Conservation (phyloP, 768 basidiomycete species). For the Hericium rajendrae region DNA sequence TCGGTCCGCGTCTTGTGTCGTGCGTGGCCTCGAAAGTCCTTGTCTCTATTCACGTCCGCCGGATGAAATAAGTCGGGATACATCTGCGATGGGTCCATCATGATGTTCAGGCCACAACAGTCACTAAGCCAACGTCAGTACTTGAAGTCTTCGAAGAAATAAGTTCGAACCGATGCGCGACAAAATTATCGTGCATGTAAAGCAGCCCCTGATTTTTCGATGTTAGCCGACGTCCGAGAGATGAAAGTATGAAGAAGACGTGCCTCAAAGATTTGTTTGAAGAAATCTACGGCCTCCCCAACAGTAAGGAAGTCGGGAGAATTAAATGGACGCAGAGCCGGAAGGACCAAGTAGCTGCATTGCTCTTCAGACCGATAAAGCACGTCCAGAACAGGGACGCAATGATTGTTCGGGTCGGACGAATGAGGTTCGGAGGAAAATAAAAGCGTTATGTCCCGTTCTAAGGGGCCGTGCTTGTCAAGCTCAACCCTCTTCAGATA, state of each 20-base stretch:
- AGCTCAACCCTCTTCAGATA: conserved; percentile 8
- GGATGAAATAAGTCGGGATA: not conserved
- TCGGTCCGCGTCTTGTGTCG: conserved; percentile 14
- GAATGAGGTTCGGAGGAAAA: conserved; percentile 11
- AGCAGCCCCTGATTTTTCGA: not conserved
- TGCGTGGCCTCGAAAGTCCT: not conserved
- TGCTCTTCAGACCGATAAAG: conserved; percentile 12
- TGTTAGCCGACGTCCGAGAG: not conserved
- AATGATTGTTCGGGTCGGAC: conserved; percentile 20
- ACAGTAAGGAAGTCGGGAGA: conserved; percentile 23
- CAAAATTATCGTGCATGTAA: not conserved
- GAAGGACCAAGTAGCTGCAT: conserved; percentile 23
- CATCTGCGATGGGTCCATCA: not conserved
- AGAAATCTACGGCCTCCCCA: conserved; percentile 26
- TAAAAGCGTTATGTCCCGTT: conserved; percentile 2
- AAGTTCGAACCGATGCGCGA: not conserved
- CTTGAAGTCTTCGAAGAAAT: too few relatives aligned
- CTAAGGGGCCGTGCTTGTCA: conserved; percentile 1
- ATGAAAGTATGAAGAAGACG: not conserved
- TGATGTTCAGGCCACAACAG: not conserved
- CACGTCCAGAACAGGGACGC: conserved; percentile 18
- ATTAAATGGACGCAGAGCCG: conserved; percentile 19
- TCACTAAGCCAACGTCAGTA: not conserved
- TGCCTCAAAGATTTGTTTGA: conserved; percentile 28
- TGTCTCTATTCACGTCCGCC: not conserved